phyloP scores from a whole-genome alignment of 257 asterid species.

The Ocimum tenuiflorum region DNA sequence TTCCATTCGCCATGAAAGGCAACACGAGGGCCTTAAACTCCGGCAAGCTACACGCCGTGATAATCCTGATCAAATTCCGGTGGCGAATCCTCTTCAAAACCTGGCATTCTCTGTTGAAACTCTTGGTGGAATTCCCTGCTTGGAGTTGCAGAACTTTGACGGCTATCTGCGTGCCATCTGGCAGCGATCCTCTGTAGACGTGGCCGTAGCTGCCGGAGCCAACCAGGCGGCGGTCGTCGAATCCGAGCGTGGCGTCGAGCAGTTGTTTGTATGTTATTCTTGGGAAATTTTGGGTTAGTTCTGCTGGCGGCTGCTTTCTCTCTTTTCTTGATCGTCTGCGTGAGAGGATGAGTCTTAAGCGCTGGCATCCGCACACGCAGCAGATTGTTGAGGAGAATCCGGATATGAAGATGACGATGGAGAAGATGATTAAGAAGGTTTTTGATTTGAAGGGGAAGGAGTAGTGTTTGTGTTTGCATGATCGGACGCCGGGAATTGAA shows the following conservation, averaged over 20 bases:
- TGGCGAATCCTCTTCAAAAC: slow-evolving; percentile 43
- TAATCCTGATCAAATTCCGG: slow-evolving; percentile 44
- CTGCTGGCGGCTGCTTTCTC: slow-evolving; percentile 22
- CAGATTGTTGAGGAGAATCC: too few relatives aligned
- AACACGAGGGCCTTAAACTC: slow-evolving; percentile 51
- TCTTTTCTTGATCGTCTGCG: slow-evolving; percentile 8
- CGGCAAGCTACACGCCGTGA: slow-evolving; percentile 44
- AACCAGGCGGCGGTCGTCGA: slow-evolving; percentile 28
- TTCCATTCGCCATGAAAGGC: slow-evolving; percentile 50
- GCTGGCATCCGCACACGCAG: slow-evolving; percentile 19
- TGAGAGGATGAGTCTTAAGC: slow-evolving; percentile 18
- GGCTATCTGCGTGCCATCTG: slow-evolving; percentile 38
- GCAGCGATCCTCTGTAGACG: slow-evolving; percentile 43
- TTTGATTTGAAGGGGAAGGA: slow-evolving; percentile 11
- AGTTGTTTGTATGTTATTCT: slow-evolving; percentile 44
- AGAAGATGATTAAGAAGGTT: slow-evolving; percentile 26
- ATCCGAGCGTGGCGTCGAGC: slow-evolving; percentile 38
- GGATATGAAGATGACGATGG: background rate
- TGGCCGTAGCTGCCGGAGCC: slow-evolving; percentile 47
- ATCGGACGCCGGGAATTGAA: slow-evolving; percentile 19
- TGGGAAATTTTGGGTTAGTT: slow-evolving; percentile 33
- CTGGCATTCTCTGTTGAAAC: slow-evolving; percentile 52
- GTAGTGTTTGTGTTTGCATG: slow-evolving; percentile 20
- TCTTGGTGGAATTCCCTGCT: slow-evolving; percentile 41
- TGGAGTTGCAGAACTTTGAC: slow-evolving; percentile 42